Conservation (phyloP, 768 basidiomycete species). For the Terana coerulea region DNA sequence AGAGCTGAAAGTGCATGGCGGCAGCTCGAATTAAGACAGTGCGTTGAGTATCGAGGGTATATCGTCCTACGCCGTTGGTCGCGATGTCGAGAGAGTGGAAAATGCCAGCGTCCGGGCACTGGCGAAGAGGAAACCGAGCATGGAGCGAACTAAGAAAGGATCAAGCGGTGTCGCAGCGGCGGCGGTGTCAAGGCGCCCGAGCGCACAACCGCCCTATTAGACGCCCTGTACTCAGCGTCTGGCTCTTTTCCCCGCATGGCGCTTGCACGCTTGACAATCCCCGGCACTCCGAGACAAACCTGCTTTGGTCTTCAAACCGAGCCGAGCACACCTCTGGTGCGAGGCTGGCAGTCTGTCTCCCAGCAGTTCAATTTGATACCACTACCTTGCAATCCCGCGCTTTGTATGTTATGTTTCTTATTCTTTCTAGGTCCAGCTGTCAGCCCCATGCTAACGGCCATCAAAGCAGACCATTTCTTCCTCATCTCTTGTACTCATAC, state of each 20-base stretch:
- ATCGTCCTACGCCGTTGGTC: not conserved
- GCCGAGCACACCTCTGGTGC: not conserved
- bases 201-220: too few species aligned
- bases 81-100: not conserved
- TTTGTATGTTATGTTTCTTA: too few species aligned
- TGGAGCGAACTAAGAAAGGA: slow-evolving; percentile 3
- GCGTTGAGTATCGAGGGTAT: not conserved
- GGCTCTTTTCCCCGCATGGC: too few species aligned
- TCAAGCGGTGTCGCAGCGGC: not conserved
- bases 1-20: not conserved
- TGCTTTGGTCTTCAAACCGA: too few species aligned
- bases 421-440: too few species aligned
- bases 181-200: slow-evolving; percentile 1
- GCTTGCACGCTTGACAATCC: too few species aligned
- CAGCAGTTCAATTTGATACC: not conserved
- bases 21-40: not conserved
- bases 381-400: too few species aligned
- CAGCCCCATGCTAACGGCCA: not conserved
- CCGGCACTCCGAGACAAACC: too few species aligned
- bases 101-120: slow-evolving; percentile 13
- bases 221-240: too few species aligned
- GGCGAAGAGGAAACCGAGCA: not conserved
- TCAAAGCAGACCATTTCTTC: not conserved
- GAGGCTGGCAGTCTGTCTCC: not conserved
- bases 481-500: not conserved